These are phyloP conservation scores for Diplotaxis tenuifolia DNA, from an alignment of 345 rosid genomes.

Conservation along the genomic window DNA sequence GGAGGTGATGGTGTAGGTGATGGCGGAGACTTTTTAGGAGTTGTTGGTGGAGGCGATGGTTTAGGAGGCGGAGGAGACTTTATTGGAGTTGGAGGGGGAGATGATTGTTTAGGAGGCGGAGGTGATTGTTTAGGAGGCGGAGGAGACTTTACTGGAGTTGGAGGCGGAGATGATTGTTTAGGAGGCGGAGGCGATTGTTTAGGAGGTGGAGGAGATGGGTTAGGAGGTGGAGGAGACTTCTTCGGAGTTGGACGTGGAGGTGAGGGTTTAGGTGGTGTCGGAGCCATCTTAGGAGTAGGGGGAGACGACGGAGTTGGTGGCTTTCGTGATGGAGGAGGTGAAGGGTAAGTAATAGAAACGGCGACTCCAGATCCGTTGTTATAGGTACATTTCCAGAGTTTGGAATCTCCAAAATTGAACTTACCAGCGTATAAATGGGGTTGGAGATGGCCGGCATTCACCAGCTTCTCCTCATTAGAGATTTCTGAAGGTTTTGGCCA, in stretches of 20 bases:
- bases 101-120: slow-evolving; percentile 23
- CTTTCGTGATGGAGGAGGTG: slow-evolving; percentile 23
- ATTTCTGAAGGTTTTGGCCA: slow-evolving; percentile 32
- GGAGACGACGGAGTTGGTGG: slow-evolving; percentile 8
- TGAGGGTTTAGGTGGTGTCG: slow-evolving; percentile 1
- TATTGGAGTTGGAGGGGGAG: slow-evolving; percentile 29
- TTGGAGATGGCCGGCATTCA: neutral
- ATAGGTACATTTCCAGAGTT: slow-evolving; percentile 22
- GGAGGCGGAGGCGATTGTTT: slow-evolving; percentile 12
- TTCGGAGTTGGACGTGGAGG: neutral
- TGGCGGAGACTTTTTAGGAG: neutral
- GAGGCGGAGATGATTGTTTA: slow-evolving; percentile 32
- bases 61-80: slow-evolving; percentile 6
- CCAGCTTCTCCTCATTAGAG: neutral
- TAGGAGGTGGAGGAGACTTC: neutral
- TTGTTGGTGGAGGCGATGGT: slow-evolving; percentile 3
- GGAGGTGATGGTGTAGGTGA: neutral
- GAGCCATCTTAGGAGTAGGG: neutral
- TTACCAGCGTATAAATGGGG: neutral
- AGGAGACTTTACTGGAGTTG: slow-evolving; percentile 23
- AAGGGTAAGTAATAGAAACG: slow-evolving; percentile 19
- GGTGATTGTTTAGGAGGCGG: slow-evolving; percentile 12
- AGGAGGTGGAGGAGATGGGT: slow-evolving; percentile 1
- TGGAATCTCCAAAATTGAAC: slow-evolving; percentile 1
- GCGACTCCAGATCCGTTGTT: slow-evolving; percentile 31